Percentiles rank a stretch among this genome's conserved stretches.
Evolutionary conservation across 305 asterid genomes (phyloP).

Genomic region (Fraxinus paxiana): DNA sequence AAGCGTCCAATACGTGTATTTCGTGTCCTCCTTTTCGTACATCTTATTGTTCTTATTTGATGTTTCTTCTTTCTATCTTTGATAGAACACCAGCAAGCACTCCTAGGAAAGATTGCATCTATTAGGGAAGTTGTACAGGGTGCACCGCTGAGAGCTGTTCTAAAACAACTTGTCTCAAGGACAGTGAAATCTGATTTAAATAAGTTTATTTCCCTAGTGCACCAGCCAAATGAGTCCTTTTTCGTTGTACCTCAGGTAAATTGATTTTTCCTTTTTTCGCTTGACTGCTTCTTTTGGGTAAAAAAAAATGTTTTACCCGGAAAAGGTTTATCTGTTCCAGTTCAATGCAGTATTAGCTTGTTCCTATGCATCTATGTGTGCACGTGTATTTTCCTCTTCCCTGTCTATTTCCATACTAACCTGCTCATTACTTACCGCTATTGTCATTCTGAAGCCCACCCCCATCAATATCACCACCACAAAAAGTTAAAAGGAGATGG

Average conservation of each 20-base stretch:
- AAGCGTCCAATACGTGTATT: neutral
- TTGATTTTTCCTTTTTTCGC: slow-evolving; percentile 9
- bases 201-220: slow-evolving; percentile 67
- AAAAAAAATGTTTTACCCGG: neutral
- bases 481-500: neutral
- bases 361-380: neutral
- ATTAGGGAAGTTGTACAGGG: slow-evolving; percentile 88
- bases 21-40: neutral
- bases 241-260: slow-evolving; percentile 80
- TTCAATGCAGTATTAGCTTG: neutral
- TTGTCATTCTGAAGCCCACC: neutral
- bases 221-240: slow-evolving; percentile 86
- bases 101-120: slow-evolving; percentile 77
- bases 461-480: neutral
- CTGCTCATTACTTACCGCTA: slow-evolving; percentile 1
- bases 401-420: neutral
- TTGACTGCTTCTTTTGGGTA: slow-evolving; percentile 17
- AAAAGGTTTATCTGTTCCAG: slow-evolving; percentile 10
- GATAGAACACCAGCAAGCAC: slow-evolving; percentile 57
- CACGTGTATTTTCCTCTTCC: slow-evolving; percentile 4
- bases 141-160: slow-evolving; percentile 75
- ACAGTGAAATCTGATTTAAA: slow-evolving; percentile 50
- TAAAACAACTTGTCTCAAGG: slow-evolving; percentile 65
- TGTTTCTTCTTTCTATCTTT: slow-evolving; percentile 15
- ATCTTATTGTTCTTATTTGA: slow-evolving; percentile 17